These are phyloP conservation scores for Pistacia integerrima DNA, from an alignment of 345 rosid species.

Conservation along the genomic window DNA sequence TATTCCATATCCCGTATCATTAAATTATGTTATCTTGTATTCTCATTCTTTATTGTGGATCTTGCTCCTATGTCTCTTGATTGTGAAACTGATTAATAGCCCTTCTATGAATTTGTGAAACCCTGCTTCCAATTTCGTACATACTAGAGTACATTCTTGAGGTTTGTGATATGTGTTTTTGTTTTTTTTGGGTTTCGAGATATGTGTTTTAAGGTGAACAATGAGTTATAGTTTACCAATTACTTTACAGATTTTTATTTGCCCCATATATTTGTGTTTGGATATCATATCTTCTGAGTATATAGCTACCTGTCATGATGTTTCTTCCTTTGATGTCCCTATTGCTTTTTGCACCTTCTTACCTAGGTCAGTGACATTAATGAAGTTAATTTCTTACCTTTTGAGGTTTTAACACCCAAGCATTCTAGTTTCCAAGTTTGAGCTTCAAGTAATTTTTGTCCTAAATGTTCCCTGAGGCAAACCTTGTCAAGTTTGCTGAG, in stretches of 20 bases:
- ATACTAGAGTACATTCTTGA: not conserved
- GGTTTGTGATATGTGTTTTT: not conserved
- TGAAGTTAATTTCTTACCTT: not conserved
- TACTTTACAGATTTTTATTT: too few species aligned
- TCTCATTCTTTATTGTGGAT: not conserved
- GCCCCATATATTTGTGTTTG: too few species aligned
- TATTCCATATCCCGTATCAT: not conserved
- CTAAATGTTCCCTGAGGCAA: not conserved
- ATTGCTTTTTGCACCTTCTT: not conserved
- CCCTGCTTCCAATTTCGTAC: not conserved
- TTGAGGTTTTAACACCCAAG: not conserved
- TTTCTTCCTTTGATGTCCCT: not conserved
- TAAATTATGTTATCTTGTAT: not conserved
- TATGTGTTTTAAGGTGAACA: not conserved
- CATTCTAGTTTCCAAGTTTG: not conserved
- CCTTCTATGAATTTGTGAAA: not conserved
- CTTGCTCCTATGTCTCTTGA: not conserved
- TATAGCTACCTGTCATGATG: not conserved
- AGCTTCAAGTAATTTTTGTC: not conserved
- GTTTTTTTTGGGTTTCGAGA: not conserved
- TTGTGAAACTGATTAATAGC: not conserved
- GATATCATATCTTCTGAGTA: not conserved
- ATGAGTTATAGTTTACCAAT: not conserved
- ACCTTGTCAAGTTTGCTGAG: not conserved
- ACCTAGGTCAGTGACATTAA: not conserved